Conservation (phyloP, 441 rosid species). For the Aquilaria agallochum region DNA sequence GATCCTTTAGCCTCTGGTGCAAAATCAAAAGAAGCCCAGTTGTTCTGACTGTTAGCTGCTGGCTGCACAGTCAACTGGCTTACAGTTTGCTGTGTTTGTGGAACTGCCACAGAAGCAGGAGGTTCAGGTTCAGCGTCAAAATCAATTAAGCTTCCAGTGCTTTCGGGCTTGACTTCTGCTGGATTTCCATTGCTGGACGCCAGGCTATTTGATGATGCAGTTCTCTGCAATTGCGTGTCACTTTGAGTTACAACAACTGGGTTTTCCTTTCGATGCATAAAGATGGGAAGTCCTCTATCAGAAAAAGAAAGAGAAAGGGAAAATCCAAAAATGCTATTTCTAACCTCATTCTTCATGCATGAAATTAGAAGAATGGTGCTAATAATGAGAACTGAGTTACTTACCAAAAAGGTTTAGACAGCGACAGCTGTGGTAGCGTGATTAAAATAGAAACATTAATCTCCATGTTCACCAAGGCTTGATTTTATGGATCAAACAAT, state of each 20-base stretch:
- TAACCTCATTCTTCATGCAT: no score
- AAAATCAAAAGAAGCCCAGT: conserved; percentile 93
- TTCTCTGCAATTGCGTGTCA: conserved; percentile 52
- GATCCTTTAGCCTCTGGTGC: conserved; percentile 48
- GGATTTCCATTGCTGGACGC: conserved; percentile 54
- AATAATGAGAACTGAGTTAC: no score
- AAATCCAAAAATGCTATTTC: no score
- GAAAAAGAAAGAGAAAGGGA: no score
- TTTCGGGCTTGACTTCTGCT: conserved; percentile 64
- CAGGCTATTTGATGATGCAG: conserved; percentile 66
- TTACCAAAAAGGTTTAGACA: no score
- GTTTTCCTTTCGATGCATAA: no score
- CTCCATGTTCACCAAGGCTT: no score
- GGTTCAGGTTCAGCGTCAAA: conserved; percentile 89
- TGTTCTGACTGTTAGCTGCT: conserved; percentile 39
- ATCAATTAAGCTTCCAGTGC: conserved; percentile 78
- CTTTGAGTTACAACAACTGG: conserved; percentile 3
- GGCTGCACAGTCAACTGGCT: conserved; percentile 44
- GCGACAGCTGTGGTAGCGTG: no score
- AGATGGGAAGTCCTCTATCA: no score
- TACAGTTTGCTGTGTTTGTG: conserved; percentile 37
- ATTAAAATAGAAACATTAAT: no score
- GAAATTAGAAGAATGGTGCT: no score
- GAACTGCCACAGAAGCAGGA: conserved; percentile 32
- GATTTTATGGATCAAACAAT: no score